Conservation (phyloP, 306 rosid species). For the Cyclanthera cordifolia region DNA sequence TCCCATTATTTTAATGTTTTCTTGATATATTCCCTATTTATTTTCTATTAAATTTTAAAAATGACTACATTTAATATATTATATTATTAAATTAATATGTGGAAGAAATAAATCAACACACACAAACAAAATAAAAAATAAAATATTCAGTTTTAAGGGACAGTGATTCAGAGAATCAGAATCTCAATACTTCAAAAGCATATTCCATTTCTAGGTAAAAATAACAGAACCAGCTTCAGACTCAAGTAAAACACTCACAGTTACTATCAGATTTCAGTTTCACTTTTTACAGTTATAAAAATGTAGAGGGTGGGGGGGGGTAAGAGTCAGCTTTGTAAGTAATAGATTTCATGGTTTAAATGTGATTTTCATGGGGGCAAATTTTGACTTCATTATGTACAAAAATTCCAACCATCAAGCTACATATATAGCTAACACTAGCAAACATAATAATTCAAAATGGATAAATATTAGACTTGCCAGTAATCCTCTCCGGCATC, state of each 20-base stretch:
- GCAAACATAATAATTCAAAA: background rate
- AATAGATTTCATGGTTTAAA: background rate
- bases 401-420: conserved; percentile 1
- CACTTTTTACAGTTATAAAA: background rate
- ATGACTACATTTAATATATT: background rate
- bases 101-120: background rate
- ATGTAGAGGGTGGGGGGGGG: background rate
- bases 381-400: background rate
- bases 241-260: background rate
- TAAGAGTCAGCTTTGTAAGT: background rate
- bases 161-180: background rate
- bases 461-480: background rate
- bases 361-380: background rate
- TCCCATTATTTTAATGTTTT: background rate
- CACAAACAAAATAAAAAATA: background rate
- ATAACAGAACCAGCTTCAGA: background rate
- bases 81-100: background rate
- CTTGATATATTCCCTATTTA: background rate
- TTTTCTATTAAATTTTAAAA: background rate
- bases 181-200: background rate
- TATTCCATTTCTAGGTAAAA: background rate
- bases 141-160: background rate
- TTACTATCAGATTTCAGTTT: background rate
- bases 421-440: background rate
- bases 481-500: background rate